Conservation (phyloP, 1,284 basidiomycete genomes). For the Dichomitus squalens region DNA sequence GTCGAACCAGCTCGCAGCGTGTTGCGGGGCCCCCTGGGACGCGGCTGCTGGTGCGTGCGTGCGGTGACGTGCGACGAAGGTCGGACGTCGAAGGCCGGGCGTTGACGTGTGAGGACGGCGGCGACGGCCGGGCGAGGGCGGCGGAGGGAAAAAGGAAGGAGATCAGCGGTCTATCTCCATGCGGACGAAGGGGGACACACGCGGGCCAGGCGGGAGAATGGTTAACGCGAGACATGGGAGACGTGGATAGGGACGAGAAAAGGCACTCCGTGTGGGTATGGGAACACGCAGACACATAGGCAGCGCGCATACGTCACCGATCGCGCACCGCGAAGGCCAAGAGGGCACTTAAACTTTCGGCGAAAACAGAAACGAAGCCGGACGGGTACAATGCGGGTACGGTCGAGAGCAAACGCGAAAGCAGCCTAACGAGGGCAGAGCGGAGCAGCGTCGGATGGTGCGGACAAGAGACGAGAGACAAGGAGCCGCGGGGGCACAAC, state of each 20-base stretch:
- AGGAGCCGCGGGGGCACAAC: not conserved
- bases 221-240: not conserved
- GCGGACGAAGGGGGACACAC: not conserved
- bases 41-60: constrained; percentile 2
- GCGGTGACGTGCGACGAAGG: not conserved
- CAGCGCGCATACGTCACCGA: not conserved
- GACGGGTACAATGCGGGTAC: not conserved
- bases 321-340: not conserved
- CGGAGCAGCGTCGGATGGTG: not conserved
- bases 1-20: constrained; percentile 31
- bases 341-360: not conserved
- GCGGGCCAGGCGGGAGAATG: not conserved
- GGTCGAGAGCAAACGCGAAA: not conserved
- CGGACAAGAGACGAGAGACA: not conserved
- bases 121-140: not conserved
- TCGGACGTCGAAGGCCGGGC: not conserved
- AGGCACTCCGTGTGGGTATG: not conserved
- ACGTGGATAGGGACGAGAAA: not conserved
- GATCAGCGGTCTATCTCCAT: constrained; percentile 3
- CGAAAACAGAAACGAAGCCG: not conserved
- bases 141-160: not conserved
- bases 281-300: not conserved
- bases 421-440: not conserved
- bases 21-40: constrained; percentile 4
- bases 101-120: not conserved